A percentile compares a stretch with the other conserved stretches of the same genome.
These are phyloP conservation scores for Daldinia grandis DNA, from an alignment of 495 filamentous ascomycete species.

Conservation along the genomic window DNA sequence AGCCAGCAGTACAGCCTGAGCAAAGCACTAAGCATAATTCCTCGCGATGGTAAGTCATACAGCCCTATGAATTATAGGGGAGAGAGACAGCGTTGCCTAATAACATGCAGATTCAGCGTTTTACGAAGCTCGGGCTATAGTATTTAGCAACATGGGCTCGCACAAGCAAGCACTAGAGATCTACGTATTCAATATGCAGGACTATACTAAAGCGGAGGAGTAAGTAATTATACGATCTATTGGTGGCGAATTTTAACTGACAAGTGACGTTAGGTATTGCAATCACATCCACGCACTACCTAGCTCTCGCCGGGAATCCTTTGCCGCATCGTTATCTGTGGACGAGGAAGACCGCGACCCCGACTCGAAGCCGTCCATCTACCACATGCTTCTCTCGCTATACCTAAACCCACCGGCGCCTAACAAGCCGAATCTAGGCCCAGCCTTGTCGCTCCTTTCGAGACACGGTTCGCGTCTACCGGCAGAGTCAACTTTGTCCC, in stretches of 20 bases:
- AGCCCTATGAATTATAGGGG: background rate
- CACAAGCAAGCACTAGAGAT: constrained; percentile 94
- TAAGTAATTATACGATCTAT: constrained; percentile 51
- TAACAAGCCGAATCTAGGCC: constrained; percentile 74
- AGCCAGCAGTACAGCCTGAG: constrained; percentile 82
- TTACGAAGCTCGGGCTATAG: constrained; percentile 89
- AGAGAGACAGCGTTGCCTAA: constrained; percentile 7
- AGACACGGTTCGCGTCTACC: constrained; percentile 92
- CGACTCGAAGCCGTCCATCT: constrained; percentile 75
- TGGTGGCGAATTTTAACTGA: constrained; percentile 26
- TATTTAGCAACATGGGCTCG: constrained; percentile 94
- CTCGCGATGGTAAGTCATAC: constrained; percentile 72
- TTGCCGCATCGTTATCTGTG: constrained; percentile 5
- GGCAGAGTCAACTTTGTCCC: constrained; percentile 78
- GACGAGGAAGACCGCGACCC: constrained; percentile 53
- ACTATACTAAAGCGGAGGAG: constrained; percentile 93
- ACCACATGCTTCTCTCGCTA: constrained; percentile 87
- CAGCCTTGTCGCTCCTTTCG: constrained; percentile 86
- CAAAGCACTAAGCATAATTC: constrained; percentile 76
- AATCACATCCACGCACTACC: constrained; percentile 76
- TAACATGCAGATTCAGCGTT: constrained; percentile 73
- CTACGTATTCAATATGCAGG: constrained; percentile 92
- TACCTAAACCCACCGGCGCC: constrained; percentile 86
- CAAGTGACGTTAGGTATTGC: constrained; percentile 73
- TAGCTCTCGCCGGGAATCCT: constrained; percentile 36